phyloP scores from a whole-genome alignment of 2,329 filamentous ascomycete species.

The Sporothrix protearum region DNA sequence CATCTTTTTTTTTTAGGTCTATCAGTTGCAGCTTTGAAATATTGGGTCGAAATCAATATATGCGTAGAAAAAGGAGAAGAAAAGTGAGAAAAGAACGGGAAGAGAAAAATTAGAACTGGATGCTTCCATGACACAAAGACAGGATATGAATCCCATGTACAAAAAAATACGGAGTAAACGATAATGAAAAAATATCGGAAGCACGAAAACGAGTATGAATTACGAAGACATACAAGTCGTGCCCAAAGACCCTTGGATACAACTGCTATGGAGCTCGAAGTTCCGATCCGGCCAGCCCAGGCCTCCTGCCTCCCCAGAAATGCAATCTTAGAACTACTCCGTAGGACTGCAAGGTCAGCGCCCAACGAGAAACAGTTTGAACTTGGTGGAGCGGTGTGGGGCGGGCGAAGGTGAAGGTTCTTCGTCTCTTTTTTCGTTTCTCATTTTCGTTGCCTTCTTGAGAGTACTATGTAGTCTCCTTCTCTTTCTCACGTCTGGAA shows the following conservation, averaged over 20 bases:
- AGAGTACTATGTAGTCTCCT: no score
- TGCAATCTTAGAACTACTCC: no score
- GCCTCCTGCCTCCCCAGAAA: neutral
- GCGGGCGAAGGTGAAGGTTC: neutral
- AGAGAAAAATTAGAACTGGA: neutral
- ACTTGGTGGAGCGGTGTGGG: slow-evolving; percentile 16
- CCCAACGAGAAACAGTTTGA: slow-evolving; percentile 16
- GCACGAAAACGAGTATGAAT: neutral
- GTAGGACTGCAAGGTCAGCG: slow-evolving; percentile 10
- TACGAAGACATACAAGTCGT: neutral
- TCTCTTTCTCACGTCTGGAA: neutral
- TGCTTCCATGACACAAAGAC: neutral
- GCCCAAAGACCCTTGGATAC: neutral
- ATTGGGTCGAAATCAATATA: neutral
- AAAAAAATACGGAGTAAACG: no score
- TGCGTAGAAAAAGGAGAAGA: neutral
- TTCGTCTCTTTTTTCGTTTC: neutral
- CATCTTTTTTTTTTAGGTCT: neutral
- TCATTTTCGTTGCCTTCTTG: neutral
- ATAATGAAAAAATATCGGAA: neutral
- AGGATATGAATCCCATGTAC: neutral
- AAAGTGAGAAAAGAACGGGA: no score
- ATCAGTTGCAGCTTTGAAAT: neutral
- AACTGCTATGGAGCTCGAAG: neutral
- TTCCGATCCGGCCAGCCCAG: neutral